Conservation (phyloP, 2,329 filamentous ascomycete genomes). For the Stachybotrys echinatus region DNA sequence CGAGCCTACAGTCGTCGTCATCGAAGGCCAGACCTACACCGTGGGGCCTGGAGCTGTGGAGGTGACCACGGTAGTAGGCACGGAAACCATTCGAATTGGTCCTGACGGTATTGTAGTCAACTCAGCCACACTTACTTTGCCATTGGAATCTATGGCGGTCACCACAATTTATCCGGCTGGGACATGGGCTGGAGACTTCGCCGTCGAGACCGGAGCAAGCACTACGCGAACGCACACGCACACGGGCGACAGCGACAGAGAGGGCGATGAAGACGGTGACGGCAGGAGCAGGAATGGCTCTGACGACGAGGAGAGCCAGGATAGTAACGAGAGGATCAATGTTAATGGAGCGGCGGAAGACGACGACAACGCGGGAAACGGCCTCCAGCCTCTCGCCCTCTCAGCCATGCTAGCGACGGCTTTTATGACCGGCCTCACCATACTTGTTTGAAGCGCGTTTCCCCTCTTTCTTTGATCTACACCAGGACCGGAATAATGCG, state of each 20-base stretch:
- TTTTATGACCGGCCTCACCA: background rate
- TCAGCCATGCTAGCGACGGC: background rate
- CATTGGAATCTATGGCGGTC: constrained; percentile 38
- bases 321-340: background rate
- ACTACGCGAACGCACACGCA: constrained; percentile 8
- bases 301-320: background rate
- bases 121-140: constrained; percentile 38
- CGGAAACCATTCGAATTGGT: constrained; percentile 42
- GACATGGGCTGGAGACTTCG: constrained; percentile 14
- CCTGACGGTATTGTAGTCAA: constrained; percentile 41
- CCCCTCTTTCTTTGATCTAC: too few species aligned
- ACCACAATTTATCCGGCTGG: constrained; percentile 31
- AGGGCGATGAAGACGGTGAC: background rate
- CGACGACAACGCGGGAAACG: constrained; percentile 14
- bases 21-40: constrained; percentile 37
- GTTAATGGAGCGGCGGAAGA: constrained; percentile 3
- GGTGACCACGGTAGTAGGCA: constrained; percentile 35
- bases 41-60: constrained; percentile 32
- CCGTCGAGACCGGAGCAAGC: constrained; percentile 18
- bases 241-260: constrained; percentile 1
- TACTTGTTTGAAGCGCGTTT: too few species aligned
- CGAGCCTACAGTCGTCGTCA: constrained; percentile 33
- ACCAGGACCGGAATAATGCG: too few species aligned
- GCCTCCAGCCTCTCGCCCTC: background rate
- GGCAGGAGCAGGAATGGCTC: background rate